Base-by-base conservation (phyloP, 2,329 filamentous ascomycete species). In the Tolypocladium tundrense region DNA sequence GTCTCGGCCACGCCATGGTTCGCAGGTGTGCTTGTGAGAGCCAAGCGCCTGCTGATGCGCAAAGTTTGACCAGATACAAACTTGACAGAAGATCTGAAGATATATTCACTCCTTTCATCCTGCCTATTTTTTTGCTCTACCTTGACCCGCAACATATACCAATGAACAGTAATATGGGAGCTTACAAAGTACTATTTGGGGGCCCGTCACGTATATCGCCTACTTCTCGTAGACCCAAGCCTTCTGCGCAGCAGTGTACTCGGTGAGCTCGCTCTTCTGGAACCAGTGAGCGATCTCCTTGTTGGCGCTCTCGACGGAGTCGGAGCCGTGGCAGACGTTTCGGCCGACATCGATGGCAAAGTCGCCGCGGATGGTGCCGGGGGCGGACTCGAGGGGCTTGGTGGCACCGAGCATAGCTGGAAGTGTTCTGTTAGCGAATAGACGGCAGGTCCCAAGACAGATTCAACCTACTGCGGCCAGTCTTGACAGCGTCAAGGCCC, bases 281-380 rank as follows among this genome's bases (percentile, higher is more conserved):
- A 99, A 99, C 94, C 94, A 99, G 75, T 97, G 87, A 72, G 88
- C 88, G 75, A 99, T 99, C 85, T 99, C 94, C 90, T 97, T 97
- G 88, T 97, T 86, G 79, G 94, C 94, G 82, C 86, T 96, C 87
- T 99, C 94, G 79, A 99, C 93, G 75, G 84, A 87, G 85, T 99
- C 94, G 78, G 91, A 97, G 76, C 94, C 94, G 87, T 99, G 94
- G 90, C 93, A 97, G 81, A 97, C 91, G 84, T 99, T 99, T 78
- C 93, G 91, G 80, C 94, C 94, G 74, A 77, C 74, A 60, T 79
- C 85, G 69, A 93, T 89, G 77, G 89, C 88, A 77, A 77, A 91
- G 83, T 93, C 88, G 78, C 91, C 93, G 81, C 94, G 93, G 85
- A 99, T 99, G 82, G 94, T 99, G 76, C 94, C 94, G 65, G 94